Percentiles rank a stretch among this genome's conserved stretches.
Conservation (phyloP, 257 asterid genomes). For the Orobanche coerulescens region DNA sequence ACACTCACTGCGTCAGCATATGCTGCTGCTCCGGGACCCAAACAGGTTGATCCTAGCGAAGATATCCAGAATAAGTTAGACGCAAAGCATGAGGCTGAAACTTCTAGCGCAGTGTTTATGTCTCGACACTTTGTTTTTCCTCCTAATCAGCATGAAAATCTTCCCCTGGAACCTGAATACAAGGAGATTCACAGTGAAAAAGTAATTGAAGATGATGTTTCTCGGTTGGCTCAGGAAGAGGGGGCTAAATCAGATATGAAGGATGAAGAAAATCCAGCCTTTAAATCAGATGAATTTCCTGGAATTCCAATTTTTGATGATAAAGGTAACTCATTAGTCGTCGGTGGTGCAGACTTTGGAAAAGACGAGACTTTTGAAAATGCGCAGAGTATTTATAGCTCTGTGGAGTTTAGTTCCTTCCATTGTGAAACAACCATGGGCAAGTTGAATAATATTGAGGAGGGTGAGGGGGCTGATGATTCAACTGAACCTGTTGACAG, state of each 20-base stretch:
- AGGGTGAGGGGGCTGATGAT: constrained; percentile 25
- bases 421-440: constrained; percentile 31
- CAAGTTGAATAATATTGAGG: constrained; percentile 26
- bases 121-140: constrained; percentile 62
- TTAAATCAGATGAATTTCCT: constrained; percentile 25
- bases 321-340: constrained; percentile 27
- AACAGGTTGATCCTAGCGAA: constrained; percentile 27
- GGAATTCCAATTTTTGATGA: constrained; percentile 30
- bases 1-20: constrained; percentile 59
- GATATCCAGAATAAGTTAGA: constrained; percentile 22
- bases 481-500: constrained; percentile 28
- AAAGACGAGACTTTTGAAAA: constrained; percentile 23
- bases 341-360: constrained; percentile 22
- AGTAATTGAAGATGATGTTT: constrained; percentile 18
- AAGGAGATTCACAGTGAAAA: constrained; percentile 26
- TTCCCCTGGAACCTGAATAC: constrained; percentile 34
- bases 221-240: constrained; percentile 28
- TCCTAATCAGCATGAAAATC: constrained; percentile 50
- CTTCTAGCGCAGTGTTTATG: constrained; percentile 54
- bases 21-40: constrained; percentile 56
- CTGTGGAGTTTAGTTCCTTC: constrained; percentile 33
- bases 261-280: constrained; percentile 23
- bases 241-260: constrained; percentile 19
- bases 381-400: constrained; percentile 33
- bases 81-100: constrained; percentile 35